Percentiles rank a stretch among this genome's conserved stretches.
These are phyloP conservation scores for Aurifilum marmelostoma DNA, from an alignment of 2,329 filamentous ascomycete genomes.

Conservation along the genomic window DNA sequence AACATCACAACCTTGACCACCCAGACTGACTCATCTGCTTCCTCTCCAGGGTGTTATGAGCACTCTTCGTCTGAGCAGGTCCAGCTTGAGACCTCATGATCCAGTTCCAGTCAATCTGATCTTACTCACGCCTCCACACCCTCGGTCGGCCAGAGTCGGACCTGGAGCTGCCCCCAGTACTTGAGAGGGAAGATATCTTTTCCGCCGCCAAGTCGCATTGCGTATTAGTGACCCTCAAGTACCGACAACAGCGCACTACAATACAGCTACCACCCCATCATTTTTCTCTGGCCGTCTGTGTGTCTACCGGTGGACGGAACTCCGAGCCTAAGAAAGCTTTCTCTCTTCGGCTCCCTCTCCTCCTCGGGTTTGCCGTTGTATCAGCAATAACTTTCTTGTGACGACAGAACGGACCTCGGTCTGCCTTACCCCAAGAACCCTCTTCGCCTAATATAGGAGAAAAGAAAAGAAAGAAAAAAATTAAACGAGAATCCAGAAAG, in stretches of 20 bases:
- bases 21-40: background rate
- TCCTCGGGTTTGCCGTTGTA: background rate
- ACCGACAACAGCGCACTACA: background rate
- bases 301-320: background rate
- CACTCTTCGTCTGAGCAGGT: background rate
- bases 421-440: background rate
- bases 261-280: background rate
- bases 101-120: background rate
- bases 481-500: too few species aligned
- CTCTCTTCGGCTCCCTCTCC: background rate
- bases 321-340: background rate
- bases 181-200: constrained; percentile 28
- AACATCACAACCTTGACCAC: background rate
- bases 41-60: background rate
- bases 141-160: background rate
- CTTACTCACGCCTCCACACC: background rate
- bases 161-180: background rate
- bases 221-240: background rate
- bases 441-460: too few species aligned
- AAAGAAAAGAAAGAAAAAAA: background rate
- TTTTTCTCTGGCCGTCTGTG: background rate
- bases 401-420: background rate
- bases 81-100: background rate
- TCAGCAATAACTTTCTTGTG: background rate
- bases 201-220: constrained; percentile 18